These are phyloP conservation scores for Buxus sempervirens DNA, from an alignment of 164 flowering plant genomes.

Conservation along the genomic window DNA sequence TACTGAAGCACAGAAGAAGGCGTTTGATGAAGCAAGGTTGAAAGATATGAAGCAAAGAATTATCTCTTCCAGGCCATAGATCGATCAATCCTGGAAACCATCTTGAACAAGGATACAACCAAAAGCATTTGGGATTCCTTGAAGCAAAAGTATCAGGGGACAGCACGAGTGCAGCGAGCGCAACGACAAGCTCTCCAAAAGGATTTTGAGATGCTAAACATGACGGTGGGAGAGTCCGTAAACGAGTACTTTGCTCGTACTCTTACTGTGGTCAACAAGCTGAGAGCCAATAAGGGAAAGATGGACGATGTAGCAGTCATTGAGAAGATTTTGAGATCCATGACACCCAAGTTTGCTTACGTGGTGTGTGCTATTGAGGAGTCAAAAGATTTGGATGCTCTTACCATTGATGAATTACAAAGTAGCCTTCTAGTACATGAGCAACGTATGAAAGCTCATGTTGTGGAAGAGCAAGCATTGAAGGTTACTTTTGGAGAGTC, in stretches of 20 bases:
- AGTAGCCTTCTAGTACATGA: constrained; percentile 20
- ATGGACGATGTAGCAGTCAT: neutral
- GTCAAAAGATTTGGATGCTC: constrained; percentile 4
- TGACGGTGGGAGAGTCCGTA: constrained; percentile 4
- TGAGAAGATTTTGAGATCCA: constrained; percentile 5
- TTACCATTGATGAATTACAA: constrained; percentile 20
- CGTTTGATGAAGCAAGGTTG: neutral
- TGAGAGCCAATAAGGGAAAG: constrained; percentile 10
- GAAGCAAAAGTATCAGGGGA: neutral
- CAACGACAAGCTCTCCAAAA: constrained; percentile 4
- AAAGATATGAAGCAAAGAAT: constrained; percentile 15
- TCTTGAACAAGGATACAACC: neutral
- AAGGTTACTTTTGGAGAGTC: neutral
- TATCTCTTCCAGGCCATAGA: constrained; percentile 13
- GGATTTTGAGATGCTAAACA: constrained; percentile 12
- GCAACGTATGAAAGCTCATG: neutral
- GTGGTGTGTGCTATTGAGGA: constrained; percentile 14
- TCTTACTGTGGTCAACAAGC: constrained; percentile 8
- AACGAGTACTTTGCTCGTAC: constrained; percentile 8
- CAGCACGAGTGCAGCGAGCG: neutral
- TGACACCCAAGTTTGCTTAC: constrained; percentile 10
- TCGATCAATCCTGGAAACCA: neutral
- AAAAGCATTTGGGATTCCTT: neutral
- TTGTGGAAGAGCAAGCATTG: constrained; percentile 13
- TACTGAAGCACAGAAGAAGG: neutral